Percentiles rank a stretch among this genome's conserved stretches.
Evolutionary conservation across 2,329 filamentous ascomycete species (phyloP).

Genomic region (Ceratocystis colombiana): DNA sequence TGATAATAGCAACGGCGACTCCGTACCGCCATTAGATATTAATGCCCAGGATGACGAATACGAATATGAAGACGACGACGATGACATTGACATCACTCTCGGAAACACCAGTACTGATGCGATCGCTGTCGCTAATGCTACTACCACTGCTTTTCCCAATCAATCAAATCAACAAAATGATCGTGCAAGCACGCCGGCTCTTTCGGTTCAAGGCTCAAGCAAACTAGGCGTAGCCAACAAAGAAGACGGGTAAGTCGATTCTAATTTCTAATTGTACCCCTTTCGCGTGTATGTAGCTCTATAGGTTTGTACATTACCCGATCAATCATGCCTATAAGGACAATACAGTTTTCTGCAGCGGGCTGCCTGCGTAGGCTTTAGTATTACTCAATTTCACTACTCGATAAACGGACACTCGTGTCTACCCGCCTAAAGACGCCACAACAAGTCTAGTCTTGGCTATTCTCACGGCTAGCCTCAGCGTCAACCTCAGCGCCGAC

Average conservation of each 20-base stretch:
- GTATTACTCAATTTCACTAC: no score
- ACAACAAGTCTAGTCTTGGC: not conserved
- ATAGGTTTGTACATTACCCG: not conserved
- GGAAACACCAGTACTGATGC: conserved; percentile 33
- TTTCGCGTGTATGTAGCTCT: conserved; percentile 17
- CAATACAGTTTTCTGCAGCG: not conserved
- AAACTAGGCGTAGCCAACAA: conserved; percentile 48
- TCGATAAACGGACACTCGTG: no score
- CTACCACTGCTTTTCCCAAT: conserved; percentile 23
- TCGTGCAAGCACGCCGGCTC: conserved; percentile 30
- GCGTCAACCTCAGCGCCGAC: no score
- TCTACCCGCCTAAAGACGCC: no score
- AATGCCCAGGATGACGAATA: conserved; percentile 38
- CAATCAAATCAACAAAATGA: conserved; percentile 29
- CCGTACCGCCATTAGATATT: conserved; percentile 30
- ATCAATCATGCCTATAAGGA: not conserved
- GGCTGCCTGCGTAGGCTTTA: no score
- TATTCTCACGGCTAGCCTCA: not conserved
- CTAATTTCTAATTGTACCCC: not conserved
- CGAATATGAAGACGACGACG: conserved; percentile 40
- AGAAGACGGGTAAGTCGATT: conserved; percentile 38
- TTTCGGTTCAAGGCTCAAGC: conserved; percentile 32
- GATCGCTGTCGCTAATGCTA: conserved; percentile 23
- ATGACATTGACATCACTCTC: conserved; percentile 51
- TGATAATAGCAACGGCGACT: conserved; percentile 29